Conservation (phyloP, 768 basidiomycete species). For the Collybia sordida region DNA sequence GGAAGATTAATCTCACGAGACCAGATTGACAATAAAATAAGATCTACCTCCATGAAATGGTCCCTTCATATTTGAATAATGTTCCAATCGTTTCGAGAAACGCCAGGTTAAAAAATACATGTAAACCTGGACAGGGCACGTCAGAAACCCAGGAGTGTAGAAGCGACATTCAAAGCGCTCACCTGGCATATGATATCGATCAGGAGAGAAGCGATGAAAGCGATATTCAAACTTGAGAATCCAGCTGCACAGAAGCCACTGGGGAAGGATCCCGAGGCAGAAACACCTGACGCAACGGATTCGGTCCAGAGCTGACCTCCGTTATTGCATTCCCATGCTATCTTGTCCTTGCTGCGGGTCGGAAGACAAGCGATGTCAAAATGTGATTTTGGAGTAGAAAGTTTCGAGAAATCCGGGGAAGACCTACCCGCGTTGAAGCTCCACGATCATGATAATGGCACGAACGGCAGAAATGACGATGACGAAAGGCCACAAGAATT, state of each 20-base stretch:
- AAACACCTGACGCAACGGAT: conserved; percentile 40
- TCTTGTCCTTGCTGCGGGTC: conserved; percentile 57
- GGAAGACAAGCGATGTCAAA: conserved; percentile 12
- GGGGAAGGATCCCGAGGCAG: conserved; percentile 45
- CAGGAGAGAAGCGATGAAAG: conserved; percentile 64
- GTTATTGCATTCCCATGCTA: conserved; percentile 71
- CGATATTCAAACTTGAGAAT: conserved; percentile 57
- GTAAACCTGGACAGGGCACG: conserved; percentile 50
- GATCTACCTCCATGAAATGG: conserved; percentile 60
- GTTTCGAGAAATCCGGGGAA: conserved; percentile 9
- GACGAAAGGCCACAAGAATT: conserved; percentile 71
- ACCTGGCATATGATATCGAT: conserved; percentile 73
- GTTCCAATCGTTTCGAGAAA: conserved; percentile 67
- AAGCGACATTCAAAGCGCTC: conserved; percentile 15
- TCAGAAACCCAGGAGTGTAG: conserved; percentile 21
- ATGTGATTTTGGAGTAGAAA: conserved; percentile 5
- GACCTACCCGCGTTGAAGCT: conserved; percentile 67
- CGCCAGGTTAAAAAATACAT: conserved; percentile 79
- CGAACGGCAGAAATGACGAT: conserved; percentile 64
- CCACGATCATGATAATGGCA: conserved; percentile 71
- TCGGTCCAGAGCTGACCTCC: conserved; percentile 63
- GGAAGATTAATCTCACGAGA: conserved; percentile 22
- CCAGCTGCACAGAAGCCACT: conserved; percentile 58
- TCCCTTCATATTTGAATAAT: conserved; percentile 65
- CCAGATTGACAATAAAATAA: conserved; percentile 14